A percentile compares a stretch with the other conserved stretches of the same genome.
Conservation (phyloP, 106 monocot genomes). For the Narthecium ossifragum region DNA sequence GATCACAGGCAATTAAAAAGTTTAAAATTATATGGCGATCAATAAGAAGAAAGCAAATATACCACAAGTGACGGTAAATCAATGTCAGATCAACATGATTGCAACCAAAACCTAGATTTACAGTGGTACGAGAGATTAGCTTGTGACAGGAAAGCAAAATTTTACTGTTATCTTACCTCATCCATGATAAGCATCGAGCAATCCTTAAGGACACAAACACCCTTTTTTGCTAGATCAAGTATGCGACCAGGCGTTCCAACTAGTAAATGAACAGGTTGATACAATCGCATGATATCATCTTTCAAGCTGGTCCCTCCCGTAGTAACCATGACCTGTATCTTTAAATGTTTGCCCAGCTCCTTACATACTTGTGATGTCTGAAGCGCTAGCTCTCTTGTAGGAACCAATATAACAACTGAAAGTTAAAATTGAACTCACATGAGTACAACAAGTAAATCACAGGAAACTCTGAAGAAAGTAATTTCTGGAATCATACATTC, state of each 20-base stretch:
- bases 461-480: no score
- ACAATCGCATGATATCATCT: slow-evolving; percentile 58
- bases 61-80: no score
- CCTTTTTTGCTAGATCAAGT: slow-evolving; percentile 53
- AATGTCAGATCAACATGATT: no score
- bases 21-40: no score
- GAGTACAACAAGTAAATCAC: no score
- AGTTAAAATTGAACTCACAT: no score
- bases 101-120: no score
- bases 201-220: slow-evolving; percentile 40
- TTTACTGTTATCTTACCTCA: slow-evolving; percentile 56
- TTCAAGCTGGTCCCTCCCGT: slow-evolving; percentile 56
- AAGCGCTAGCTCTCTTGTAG: slow-evolving; percentile 33
- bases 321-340: slow-evolving; percentile 53
- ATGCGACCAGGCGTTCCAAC: slow-evolving; percentile 56
- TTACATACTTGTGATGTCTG: slow-evolving; percentile 65
- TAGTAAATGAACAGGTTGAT: slow-evolving; percentile 52
- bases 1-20: no score
- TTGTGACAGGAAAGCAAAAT: no score
- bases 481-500: no score
- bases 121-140: no score
- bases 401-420: slow-evolving; percentile 43
- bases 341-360: slow-evolving; percentile 49
- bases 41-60: no score
- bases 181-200: slow-evolving; percentile 68